Percentiles rank a stretch among this genome's conserved stretches.
These are phyloP conservation scores for Piper longum DNA, from an alignment of 164 flowering plant genomes.

Conservation along the genomic window DNA sequence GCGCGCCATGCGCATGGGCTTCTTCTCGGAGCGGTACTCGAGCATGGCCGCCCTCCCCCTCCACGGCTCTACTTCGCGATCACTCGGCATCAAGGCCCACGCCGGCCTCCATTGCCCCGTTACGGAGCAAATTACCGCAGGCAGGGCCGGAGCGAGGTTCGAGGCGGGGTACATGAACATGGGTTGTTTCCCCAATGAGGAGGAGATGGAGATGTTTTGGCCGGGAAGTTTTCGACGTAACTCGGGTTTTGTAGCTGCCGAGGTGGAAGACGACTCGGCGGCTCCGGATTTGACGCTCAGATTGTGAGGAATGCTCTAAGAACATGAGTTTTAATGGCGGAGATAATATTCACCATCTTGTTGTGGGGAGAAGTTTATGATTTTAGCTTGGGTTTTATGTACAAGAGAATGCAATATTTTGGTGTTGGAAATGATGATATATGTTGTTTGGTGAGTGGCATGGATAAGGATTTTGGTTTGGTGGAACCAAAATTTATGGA, in stretches of 20 bases:
- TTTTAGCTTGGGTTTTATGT: no score
- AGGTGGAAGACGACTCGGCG: conserved; percentile 21
- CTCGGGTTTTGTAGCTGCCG: conserved; percentile 15
- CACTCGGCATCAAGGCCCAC: conserved; percentile 70
- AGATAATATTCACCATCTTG: background rate
- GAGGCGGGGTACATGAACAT: conserved; percentile 33
- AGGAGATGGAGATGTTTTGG: conserved; percentile 45
- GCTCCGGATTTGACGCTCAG: conserved; percentile 60
- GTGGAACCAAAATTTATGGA: no score
- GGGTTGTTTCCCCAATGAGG: conserved; percentile 42
- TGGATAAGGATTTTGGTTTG: no score
- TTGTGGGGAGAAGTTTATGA: no score
- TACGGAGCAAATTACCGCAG: conserved; percentile 13
- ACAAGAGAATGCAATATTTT: no score
- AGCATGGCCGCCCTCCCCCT: conserved; percentile 71
- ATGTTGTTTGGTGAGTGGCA: no score
- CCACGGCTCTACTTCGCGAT: conserved; percentile 45
- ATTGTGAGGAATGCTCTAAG: conserved; percentile 9
- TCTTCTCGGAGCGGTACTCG: conserved; percentile 47
- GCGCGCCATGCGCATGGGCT: conserved; percentile 69
- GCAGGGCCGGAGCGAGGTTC: conserved; percentile 38
- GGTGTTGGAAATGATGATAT: no score
- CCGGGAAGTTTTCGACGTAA: conserved; percentile 67
- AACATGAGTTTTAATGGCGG: background rate
- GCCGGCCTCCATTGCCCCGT: conserved; percentile 31